Percentiles rank a stretch among this genome's conserved stretches.
Conservation (phyloP, 306 rosid genomes). For the Neltuma alba region DNA sequence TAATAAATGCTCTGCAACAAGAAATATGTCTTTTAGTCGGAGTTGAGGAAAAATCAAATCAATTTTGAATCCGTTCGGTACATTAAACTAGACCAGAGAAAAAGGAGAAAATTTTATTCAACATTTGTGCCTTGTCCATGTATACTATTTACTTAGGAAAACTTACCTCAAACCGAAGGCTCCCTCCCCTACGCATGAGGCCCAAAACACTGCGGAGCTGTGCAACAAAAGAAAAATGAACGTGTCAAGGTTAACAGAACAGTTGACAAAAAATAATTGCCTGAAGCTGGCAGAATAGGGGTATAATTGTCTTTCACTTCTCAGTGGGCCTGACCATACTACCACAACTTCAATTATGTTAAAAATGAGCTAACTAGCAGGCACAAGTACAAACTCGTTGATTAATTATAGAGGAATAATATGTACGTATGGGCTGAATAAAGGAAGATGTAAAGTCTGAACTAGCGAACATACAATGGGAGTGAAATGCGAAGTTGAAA, state of each 20-base stretch:
- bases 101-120: constrained; percentile 5
- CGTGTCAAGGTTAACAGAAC: constrained; percentile 35
- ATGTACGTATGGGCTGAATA: not conserved
- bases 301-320: not conserved
- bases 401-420: not conserved
- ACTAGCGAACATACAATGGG: not conserved
- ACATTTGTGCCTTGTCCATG: constrained; percentile 21
- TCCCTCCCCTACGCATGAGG: constrained; percentile 87
- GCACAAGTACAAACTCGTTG: not conserved
- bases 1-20: not conserved
- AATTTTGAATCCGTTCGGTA: constrained; percentile 3
- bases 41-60: constrained; percentile 17
- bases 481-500: constrained; percentile 6
- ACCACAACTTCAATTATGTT: constrained; percentile 5
- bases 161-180: constrained; percentile 87
- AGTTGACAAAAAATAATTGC: not conserved
- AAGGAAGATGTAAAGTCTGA: not conserved
- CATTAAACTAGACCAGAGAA: not conserved
- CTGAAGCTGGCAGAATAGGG: not conserved
- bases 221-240: constrained; percentile 34
- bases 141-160: constrained; percentile 21
- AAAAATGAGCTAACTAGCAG: not conserved
- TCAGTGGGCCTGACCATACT: not conserved
- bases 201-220: constrained; percentile 96
- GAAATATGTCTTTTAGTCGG: not conserved